Percentiles rank a stretch among this genome's conserved stretches.
Evolutionary conservation across 164 flowering plant genomes (phyloP).

Genomic region (Berberis thunbergii): DNA sequence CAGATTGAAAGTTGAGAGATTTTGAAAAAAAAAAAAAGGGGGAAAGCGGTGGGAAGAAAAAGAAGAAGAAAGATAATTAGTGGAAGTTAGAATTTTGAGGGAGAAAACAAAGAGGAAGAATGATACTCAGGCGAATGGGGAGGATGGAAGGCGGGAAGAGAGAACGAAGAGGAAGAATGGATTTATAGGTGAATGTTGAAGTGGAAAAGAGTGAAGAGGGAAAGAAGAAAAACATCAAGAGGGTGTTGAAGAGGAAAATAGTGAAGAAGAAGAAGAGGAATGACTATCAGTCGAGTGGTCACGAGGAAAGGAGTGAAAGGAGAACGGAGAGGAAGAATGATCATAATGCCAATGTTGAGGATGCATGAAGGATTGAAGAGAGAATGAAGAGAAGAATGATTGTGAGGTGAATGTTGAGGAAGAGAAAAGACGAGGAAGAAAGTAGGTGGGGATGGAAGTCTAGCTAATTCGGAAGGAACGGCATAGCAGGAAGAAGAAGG

Average conservation of each 20-base stretch:
- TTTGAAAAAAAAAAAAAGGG: not conserved
- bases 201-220: not conserved
- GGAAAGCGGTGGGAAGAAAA: not conserved
- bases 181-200: not conserved
- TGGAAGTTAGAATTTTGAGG: no score
- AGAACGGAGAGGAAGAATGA: not conserved
- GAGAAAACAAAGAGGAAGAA: no score
- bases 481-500: not conserved
- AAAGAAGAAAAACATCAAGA: no score
- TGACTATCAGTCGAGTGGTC: not conserved
- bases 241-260: no score
- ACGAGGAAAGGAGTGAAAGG: not conserved
- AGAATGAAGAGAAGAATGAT: not conserved
- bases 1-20: no score
- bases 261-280: no score
- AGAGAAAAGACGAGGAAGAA: not conserved
- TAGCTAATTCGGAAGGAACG: not conserved
- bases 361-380: not conserved
- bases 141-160: not conserved
- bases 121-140: no score
- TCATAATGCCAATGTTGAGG: not conserved
- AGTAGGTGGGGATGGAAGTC: not conserved
- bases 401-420: not conserved
- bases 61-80: not conserved
- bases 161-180: not conserved